phyloP scores from a whole-genome alignment of 1,139 yeast genomes.

The Pichia sp. region DNA sequence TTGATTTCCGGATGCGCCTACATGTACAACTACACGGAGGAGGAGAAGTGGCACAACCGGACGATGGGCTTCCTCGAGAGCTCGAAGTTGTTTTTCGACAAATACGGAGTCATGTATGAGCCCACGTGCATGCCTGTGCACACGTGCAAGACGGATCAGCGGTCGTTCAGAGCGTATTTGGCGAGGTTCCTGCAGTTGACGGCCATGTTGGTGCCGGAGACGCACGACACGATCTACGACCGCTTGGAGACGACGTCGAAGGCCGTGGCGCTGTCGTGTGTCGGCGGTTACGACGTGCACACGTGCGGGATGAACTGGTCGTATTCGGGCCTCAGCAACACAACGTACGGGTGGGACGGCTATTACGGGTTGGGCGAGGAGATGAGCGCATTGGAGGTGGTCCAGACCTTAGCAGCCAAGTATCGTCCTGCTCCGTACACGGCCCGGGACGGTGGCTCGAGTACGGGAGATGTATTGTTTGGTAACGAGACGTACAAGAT shows the following conservation, averaged over 20 bases:
- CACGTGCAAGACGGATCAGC: constrained; percentile 80
- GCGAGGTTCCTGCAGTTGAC: constrained; percentile 74
- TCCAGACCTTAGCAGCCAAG: constrained; percentile 58
- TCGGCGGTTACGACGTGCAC: constrained; percentile 83
- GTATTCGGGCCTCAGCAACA: constrained; percentile 24
- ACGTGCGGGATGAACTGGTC: constrained; percentile 90
- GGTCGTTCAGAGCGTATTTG: constrained; percentile 82
- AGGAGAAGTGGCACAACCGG: constrained; percentile 63
- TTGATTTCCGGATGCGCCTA: constrained; percentile 79
- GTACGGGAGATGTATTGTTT: constrained; percentile 55
- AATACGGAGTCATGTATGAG: constrained; percentile 58
- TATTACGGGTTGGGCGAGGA: constrained; percentile 90
- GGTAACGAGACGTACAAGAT: constrained; percentile 40
- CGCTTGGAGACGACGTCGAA: constrained; percentile 59
- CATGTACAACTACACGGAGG: constrained; percentile 68
- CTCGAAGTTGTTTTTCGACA: constrained; percentile 49
- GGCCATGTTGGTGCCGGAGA: constrained; percentile 64
- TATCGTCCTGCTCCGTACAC: constrained; percentile 57
- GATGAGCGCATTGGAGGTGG: constrained; percentile 77
- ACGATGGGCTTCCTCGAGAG: constrained; percentile 46
- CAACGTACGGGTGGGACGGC: constrained; percentile 61
- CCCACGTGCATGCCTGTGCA: constrained; percentile 67
- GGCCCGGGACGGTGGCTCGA: constrained; percentile 55
- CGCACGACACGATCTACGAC: constrained; percentile 47
- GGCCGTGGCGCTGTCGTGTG: constrained; percentile 79